Evolutionary conservation across 1,284 basidiomycete species (phyloP), one percentile per base, ranked within the genome.

Genomic region (Ustilago trichophora): DNA sequence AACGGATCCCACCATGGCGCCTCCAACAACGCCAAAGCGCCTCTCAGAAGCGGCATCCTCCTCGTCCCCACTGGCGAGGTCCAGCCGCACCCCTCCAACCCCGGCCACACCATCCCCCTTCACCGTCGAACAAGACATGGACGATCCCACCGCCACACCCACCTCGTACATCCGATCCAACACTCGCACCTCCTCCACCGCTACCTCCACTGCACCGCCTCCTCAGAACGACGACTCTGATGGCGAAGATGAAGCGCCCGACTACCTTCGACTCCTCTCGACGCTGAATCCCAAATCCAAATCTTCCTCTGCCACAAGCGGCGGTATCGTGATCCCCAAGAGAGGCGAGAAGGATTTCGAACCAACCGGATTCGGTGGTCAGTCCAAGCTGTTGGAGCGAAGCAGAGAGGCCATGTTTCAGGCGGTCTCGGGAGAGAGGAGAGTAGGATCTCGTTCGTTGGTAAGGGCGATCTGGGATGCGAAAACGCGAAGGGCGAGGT

Each of bases 391-490:
- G 51, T 84, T 95, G n/a, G 91, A 94, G 69, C 83, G 87, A 21
- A 89, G 91, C 80, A 85, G 93, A 45, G 84, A 86, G 52, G 92
- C 93, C 9, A 92, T 96, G 88, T 89, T 93, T 59, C 87, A 89
- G 34, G 89, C 92, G 0, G 82, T 97, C 40, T 85, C 87, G 31
- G 87, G 89, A 4, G 87, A 87, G 11, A 86, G 92, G 6, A 60
- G 31, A 3, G 47, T 64, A 0, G 42, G 48, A 0, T 64, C 68
- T 15, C 59, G 74, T n/a, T 60, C 66, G 5, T 53, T 79, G 19
- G 70, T 67, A 4, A 48, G 66, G 3, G 78, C 77, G 0, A 70
- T 64, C 0, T 80, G 78, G 78, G 55, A 72, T 32, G 66, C 75
- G 0, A n/a, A 27, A 1, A 54, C 71, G 9, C 8, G 59, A 1